phyloP scores from a whole-genome alignment of 108 stramenopile species.

The Fragilaria radians region DNA sequence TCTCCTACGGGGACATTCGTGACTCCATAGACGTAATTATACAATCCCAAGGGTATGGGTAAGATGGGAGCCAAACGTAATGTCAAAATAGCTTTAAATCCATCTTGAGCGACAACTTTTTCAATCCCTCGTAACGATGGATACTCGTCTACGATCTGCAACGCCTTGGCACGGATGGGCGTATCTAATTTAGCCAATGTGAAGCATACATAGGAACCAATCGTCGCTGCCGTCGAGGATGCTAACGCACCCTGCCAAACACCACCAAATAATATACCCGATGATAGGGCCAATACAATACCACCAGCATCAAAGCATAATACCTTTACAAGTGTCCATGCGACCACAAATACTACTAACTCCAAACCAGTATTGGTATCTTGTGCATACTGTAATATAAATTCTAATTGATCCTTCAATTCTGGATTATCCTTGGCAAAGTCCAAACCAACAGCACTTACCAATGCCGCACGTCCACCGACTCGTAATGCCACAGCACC shows the following conservation, averaged over 20 bases:
- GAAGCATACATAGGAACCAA: conserved; percentile 84
- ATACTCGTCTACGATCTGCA: conserved; percentile 69
- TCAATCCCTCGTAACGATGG: conserved; percentile 85
- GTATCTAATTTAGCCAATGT: conserved; percentile 65
- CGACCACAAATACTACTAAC: conserved; percentile 42
- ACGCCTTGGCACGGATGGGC: conserved; percentile 66
- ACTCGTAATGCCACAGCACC: conserved; percentile 78
- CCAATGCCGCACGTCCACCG: conserved; percentile 82
- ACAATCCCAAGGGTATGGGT: conserved; percentile 90
- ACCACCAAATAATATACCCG: conserved; percentile 89
- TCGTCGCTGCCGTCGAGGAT: conserved; percentile 71
- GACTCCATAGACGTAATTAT: conserved; percentile 92
- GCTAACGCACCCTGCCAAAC: conserved; percentile 81
- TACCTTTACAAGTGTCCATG: conserved; percentile 78
- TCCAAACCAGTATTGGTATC: conserved; percentile 44
- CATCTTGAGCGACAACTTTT: conserved; percentile 85
- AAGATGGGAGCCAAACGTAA: conserved; percentile 87
- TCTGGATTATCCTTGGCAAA: conserved; percentile 80
- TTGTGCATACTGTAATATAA: conserved; percentile 51
- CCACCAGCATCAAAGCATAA: conserved; percentile 80
- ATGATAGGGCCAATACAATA: conserved; percentile 71
- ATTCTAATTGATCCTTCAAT: conserved; percentile 55
- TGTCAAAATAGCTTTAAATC: conserved; percentile 88
- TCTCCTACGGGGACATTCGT: conserved; percentile 69
- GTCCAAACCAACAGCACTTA: conserved; percentile 77